These are phyloP conservation scores for Aspergillus fructus DNA, from an alignment of 2,329 filamentous ascomycete genomes.

Conservation along the genomic window DNA sequence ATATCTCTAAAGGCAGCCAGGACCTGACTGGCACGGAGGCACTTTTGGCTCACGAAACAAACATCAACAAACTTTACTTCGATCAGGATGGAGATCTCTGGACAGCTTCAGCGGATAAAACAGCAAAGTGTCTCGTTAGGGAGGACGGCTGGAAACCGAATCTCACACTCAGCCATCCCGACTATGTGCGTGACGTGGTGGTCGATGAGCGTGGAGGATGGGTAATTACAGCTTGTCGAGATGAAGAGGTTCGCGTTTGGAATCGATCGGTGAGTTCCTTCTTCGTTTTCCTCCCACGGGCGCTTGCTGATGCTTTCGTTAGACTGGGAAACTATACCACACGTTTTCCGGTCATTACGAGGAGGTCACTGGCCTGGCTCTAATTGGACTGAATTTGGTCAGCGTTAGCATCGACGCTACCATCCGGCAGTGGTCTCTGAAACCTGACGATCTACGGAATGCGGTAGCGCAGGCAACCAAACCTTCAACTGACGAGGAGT, in stretches of 20 bases:
- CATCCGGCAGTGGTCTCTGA: slow-evolving; percentile 77
- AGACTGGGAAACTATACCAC: slow-evolving; percentile 71
- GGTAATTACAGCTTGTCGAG: slow-evolving; percentile 83
- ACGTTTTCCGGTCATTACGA: slow-evolving; percentile 83
- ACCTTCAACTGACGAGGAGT: slow-evolving; percentile 46
- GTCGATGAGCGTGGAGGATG: slow-evolving; percentile 68
- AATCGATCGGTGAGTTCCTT: slow-evolving; percentile 55
- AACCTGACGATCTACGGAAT: slow-evolving; percentile 58
- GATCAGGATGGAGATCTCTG: slow-evolving; percentile 74
- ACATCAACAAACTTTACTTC: slow-evolving; percentile 78
- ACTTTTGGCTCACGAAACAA: slow-evolving; percentile 84
- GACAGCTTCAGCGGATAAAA: slow-evolving; percentile 92
- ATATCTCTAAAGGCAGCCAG: slow-evolving; percentile 30
- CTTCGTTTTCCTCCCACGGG: neutral
- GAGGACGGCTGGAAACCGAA: slow-evolving; percentile 68
- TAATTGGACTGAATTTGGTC: slow-evolving; percentile 61
- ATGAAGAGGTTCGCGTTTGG: slow-evolving; percentile 92
- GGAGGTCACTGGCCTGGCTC: slow-evolving; percentile 78
- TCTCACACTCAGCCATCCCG: slow-evolving; percentile 74
- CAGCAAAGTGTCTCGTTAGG: slow-evolving; percentile 74
- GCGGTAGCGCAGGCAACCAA: slow-evolving; percentile 52
- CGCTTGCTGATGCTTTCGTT: slow-evolving; percentile 5
- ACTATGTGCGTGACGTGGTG: slow-evolving; percentile 83
- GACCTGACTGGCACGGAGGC: slow-evolving; percentile 59
- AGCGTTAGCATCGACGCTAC: slow-evolving; percentile 91